Percentiles rank a stretch among this genome's conserved stretches.
Evolutionary conservation across 2,329 filamentous ascomycete species (phyloP).

Genomic region (Allantophomopsis cytisporea): DNA sequence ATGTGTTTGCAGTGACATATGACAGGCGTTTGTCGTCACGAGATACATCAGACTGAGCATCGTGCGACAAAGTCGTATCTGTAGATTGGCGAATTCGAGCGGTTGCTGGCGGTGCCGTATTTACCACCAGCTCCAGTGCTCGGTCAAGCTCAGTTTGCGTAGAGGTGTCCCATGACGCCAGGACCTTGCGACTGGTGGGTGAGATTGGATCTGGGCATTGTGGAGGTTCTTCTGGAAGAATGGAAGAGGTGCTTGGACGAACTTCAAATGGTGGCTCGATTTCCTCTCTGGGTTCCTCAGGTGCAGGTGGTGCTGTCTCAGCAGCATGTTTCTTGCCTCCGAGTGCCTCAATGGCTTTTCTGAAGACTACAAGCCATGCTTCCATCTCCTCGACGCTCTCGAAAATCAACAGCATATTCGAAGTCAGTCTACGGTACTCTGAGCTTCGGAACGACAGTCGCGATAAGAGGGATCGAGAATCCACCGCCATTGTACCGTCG

Average conservation of each 20-base stretch:
- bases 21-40: too few relatives aligned
- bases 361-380: conserved; percentile 54
- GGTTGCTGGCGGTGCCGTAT: not conserved
- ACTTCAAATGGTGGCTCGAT: not conserved
- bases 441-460: conserved; percentile 45
- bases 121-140: not conserved
- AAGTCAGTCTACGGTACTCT: conserved; percentile 38
- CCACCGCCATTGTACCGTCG: conserved; percentile 34
- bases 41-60: too few relatives aligned
- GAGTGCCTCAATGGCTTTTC: conserved; percentile 55
- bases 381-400: conserved; percentile 65
- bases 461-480: conserved; percentile 49
- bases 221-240: not conserved
- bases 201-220: not conserved
- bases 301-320: conserved; percentile 40
- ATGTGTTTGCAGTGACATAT: too few relatives aligned
- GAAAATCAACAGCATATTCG: conserved; percentile 60
- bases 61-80: too few relatives aligned
- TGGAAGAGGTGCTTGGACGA: too few relatives aligned
- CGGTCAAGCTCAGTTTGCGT: too few relatives aligned
- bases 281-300: conserved; percentile 15
- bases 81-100: too few relatives aligned
- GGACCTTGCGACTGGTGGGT: not conserved
- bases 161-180: too few relatives aligned
- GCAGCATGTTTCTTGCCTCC: conserved; percentile 52